Conservation (phyloP, 352 stramenopile genomes). For the Pythium dissimile region DNA sequence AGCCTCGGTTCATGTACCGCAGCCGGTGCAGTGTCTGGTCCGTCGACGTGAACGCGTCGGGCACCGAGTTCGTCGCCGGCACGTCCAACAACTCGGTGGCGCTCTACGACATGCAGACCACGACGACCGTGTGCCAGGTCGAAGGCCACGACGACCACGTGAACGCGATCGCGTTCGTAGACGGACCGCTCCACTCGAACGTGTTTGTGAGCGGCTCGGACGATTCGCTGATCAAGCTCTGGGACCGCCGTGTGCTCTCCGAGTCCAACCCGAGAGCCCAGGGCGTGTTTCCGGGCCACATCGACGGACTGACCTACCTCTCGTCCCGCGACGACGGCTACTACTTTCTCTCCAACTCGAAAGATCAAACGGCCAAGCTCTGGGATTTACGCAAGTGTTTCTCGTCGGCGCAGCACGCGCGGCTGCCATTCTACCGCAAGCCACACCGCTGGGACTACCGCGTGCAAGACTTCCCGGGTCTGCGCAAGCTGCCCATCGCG, state of each 20-base stretch:
- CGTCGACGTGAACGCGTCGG: conserved; percentile 69
- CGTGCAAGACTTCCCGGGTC: conserved; percentile 72
- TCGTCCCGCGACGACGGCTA: conserved; percentile 81
- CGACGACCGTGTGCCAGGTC: conserved; percentile 62
- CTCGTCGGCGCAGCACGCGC: conserved; percentile 40
- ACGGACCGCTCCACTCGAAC: conserved; percentile 75
- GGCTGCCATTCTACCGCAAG: conserved; percentile 38
- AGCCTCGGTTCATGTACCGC: conserved; percentile 15
- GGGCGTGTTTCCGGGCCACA: conserved; percentile 78
- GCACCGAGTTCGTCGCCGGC: conserved; percentile 79
- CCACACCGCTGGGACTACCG: conserved; percentile 82
- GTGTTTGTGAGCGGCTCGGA: conserved; percentile 85
- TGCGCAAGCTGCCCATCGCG: conserved; percentile 43
- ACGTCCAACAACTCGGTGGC: conserved; percentile 73
- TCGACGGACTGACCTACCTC: conserved; percentile 80
- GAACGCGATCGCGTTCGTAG: conserved; percentile 83
- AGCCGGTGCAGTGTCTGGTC: conserved; percentile 75
- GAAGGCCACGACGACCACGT: conserved; percentile 74
- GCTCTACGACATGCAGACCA: conserved; percentile 79
- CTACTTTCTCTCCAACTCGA: conserved; percentile 88
- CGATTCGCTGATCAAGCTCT: conserved; percentile 81
- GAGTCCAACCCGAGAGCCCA: conserved; percentile 70
- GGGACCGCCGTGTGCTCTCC: conserved; percentile 77
- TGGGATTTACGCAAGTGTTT: conserved; percentile 83
- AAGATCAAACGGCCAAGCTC: conserved; percentile 82